phyloP scores from a whole-genome alignment of 2,329 filamentous ascomycete species.

The Helicocarpus griseus region DNA sequence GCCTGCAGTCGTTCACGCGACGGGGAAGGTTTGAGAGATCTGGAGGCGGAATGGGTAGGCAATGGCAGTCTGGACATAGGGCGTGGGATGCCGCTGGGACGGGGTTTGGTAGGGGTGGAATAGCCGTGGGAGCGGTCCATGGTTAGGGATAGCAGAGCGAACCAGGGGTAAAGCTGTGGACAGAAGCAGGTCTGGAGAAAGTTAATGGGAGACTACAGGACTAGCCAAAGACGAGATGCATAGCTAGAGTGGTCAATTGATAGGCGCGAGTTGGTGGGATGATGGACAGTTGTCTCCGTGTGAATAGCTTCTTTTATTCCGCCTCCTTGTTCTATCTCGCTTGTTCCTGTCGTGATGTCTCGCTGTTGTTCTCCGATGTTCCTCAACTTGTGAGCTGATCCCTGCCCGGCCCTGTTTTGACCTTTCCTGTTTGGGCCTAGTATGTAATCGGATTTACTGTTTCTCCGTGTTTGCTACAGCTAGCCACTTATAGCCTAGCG shows the following conservation, averaged over 20 bases:
- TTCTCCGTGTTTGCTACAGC: neutral
- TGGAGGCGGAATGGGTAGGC: slow-evolving; percentile 31
- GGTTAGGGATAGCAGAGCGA: slow-evolving; percentile 1
- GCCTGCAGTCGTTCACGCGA: slow-evolving; percentile 40
- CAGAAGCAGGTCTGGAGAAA: neutral
- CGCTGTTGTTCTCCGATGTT: neutral
- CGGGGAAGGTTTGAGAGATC: slow-evolving; percentile 36
- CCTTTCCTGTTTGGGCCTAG: slow-evolving; percentile 1
- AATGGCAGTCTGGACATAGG: slow-evolving; percentile 44
- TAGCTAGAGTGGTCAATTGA: neutral
- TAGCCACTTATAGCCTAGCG: neutral
- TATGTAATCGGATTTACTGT: neutral
- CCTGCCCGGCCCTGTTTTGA: no score
- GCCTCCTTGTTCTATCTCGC: no score
- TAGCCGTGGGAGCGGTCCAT: slow-evolving; percentile 32
- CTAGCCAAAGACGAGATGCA: neutral
- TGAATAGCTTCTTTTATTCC: no score
- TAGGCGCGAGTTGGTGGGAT: neutral
- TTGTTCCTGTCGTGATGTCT: no score
- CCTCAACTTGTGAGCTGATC: neutral
- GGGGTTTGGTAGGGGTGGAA: slow-evolving; percentile 19
- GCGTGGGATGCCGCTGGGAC: slow-evolving; percentile 38
- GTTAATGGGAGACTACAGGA: neutral
- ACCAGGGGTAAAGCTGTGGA: neutral
- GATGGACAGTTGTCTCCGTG: neutral